These are phyloP conservation scores for Monilinia fructicola DNA, from an alignment of 2,329 filamentous ascomycete species.

Conservation along the genomic window DNA sequence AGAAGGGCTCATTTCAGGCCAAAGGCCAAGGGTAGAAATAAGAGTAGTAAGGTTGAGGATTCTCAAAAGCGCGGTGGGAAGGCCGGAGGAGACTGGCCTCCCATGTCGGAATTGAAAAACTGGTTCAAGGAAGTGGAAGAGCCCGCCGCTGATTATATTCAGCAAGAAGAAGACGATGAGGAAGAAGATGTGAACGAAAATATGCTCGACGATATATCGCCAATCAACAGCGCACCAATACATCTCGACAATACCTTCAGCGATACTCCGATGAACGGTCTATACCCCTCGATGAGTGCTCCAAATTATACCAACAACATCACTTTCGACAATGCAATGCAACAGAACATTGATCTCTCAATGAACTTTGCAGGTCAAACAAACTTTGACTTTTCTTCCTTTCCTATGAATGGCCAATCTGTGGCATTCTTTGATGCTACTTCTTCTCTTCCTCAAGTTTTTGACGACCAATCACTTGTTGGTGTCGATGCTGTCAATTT, in stretches of 20 bases:
- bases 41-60: conserved; percentile 39
- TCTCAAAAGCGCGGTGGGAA: conserved; percentile 55
- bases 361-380: conserved; percentile 34
- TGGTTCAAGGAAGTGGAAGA: conserved; percentile 58
- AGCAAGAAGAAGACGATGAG: conserved; percentile 43
- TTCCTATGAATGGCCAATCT: conserved; percentile 28
- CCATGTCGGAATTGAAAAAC: conserved; percentile 57
- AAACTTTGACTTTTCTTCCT: conserved; percentile 28
- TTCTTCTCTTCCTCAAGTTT: conserved; percentile 29
- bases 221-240: conserved; percentile 31
- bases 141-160: conserved; percentile 35
- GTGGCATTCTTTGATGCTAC: conserved; percentile 32
- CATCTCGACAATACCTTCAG: conserved; percentile 28
- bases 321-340: conserved; percentile 28
- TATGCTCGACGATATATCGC: conserved; percentile 31
- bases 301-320: conserved; percentile 28
- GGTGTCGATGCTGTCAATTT: conserved; percentile 29
- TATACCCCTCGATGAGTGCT: conserved; percentile 26
- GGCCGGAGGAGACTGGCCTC: conserved; percentile 54
- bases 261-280: conserved; percentile 21
- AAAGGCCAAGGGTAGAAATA: conserved; percentile 49
- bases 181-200: conserved; percentile 41
- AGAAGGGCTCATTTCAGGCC: conserved; percentile 84
- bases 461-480: conserved; percentile 30
- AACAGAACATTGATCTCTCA: conserved; percentile 32